These are phyloP conservation scores for Phytophthora tentaculata DNA, from an alignment of 352 stramenopile genomes.

Conservation along the genomic window DNA sequence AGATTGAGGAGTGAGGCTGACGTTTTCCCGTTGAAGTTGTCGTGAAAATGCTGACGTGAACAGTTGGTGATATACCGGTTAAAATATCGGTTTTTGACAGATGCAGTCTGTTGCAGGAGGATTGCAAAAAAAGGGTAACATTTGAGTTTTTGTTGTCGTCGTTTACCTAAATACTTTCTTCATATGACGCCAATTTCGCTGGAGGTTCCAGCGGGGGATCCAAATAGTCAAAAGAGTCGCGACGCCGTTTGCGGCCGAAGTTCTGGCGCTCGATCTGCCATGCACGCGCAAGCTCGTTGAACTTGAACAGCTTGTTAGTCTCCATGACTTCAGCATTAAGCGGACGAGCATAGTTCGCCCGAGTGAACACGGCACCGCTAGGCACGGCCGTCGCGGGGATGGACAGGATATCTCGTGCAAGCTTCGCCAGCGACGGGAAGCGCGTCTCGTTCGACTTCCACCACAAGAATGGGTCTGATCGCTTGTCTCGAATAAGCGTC, in stretches of 20 bases:
- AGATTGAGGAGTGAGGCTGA: constrained; percentile 31
- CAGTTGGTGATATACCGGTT: background rate
- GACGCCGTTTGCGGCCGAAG: constrained; percentile 76
- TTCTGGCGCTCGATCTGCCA: constrained; percentile 84
- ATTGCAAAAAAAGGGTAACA: constrained; percentile 9
- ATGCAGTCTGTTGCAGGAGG: background rate
- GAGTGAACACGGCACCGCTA: constrained; percentile 76
- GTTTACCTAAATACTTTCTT: constrained; percentile 89
- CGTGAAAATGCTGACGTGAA: constrained; percentile 35
- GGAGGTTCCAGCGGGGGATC: constrained; percentile 63
- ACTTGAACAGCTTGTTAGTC: constrained; percentile 81
- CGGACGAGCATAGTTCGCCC: constrained; percentile 62
- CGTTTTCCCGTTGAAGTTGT: constrained; percentile 29
- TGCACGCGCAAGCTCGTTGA: constrained; percentile 69
- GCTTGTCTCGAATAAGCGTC: constrained; percentile 81
- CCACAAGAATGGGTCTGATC: constrained; percentile 81
- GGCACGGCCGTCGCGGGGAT: constrained; percentile 74
- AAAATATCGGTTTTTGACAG: background rate
- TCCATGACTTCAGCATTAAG: constrained; percentile 65
- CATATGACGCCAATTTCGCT: constrained; percentile 74
- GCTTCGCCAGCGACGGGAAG: constrained; percentile 73
- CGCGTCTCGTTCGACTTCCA: constrained; percentile 87
- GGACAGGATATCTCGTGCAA: constrained; percentile 76
- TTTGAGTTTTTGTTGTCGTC: constrained; percentile 41
- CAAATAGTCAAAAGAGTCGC: constrained; percentile 81